phyloP scores from a whole-genome alignment of 2,329 filamentous ascomycete species.

The Aspergillus ochraceoroseus region DNA sequence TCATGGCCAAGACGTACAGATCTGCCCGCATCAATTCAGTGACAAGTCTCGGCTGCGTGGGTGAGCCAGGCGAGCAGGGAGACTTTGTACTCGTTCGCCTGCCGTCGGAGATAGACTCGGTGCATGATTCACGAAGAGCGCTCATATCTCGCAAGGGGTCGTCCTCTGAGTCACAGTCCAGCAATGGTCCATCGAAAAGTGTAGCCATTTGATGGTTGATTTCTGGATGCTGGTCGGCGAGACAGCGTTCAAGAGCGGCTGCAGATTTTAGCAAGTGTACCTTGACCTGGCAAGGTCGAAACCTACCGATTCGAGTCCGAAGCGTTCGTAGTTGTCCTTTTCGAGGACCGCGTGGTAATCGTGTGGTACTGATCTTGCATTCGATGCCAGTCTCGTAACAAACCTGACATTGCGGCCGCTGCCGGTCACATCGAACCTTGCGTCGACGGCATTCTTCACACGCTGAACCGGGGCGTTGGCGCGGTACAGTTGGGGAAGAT shows the following conservation, averaged over 20 bases:
- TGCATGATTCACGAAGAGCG: slow-evolving; percentile 1
- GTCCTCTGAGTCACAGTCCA: slow-evolving; percentile 19
- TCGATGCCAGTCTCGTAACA: slow-evolving; percentile 28
- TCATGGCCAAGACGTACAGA: slow-evolving; percentile 19
- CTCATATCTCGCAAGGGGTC: slow-evolving; percentile 14
- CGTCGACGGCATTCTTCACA: slow-evolving; percentile 31
- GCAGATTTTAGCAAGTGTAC: slow-evolving; percentile 2
- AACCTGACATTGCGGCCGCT: slow-evolving; percentile 26
- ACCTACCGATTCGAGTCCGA: slow-evolving; percentile 27
- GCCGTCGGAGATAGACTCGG: slow-evolving; percentile 3
- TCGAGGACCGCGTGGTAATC: slow-evolving; percentile 26
- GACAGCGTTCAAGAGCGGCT: slow-evolving; percentile 28
- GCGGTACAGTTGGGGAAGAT: slow-evolving; percentile 17
- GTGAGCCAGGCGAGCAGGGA: slow-evolving; percentile 12
- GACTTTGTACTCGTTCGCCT: slow-evolving; percentile 7
- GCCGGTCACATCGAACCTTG: slow-evolving; percentile 29
- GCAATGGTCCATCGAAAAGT: slow-evolving; percentile 13
- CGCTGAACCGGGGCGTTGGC: slow-evolving; percentile 28
- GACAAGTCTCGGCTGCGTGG: slow-evolving; percentile 11
- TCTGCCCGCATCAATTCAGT: slow-evolving; percentile 22
- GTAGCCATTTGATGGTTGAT: slow-evolving; percentile 19
- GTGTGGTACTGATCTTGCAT: slow-evolving; percentile 27
- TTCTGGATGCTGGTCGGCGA: slow-evolving; percentile 26
- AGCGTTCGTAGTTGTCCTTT: slow-evolving; percentile 29
- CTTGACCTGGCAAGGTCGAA: background rate